Evolutionary conservation across 352 stramenopile species (phyloP).

Genomic region (Globisporangium cylindrosporum): DNA sequence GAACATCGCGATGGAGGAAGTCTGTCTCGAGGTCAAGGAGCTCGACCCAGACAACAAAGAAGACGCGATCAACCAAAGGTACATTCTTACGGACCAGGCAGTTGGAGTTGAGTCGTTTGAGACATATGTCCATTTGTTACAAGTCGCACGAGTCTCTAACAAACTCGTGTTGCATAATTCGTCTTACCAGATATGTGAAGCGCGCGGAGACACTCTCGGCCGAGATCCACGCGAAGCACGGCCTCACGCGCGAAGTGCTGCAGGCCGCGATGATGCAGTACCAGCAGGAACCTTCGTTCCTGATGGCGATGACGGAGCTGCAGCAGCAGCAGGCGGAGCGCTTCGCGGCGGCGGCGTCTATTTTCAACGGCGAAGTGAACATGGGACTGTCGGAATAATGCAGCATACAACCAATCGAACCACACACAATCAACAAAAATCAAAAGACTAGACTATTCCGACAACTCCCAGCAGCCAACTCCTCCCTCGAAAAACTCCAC

Average conservation of each 20-base stretch:
- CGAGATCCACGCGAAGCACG: constrained; percentile 87
- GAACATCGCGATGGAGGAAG: constrained; percentile 87
- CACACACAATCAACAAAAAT: constrained; percentile 4
- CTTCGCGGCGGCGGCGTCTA: constrained; percentile 74
- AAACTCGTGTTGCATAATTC: not conserved
- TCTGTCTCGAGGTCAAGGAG: constrained; percentile 87
- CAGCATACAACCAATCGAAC: constrained; percentile 1
- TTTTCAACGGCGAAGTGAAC: constrained; percentile 90
- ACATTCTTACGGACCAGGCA: not conserved
- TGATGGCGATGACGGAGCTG: constrained; percentile 86
- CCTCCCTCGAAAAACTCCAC: not conserved
- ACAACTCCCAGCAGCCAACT: not conserved
- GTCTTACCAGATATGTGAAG: constrained; percentile 70
- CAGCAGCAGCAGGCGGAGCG: constrained; percentile 85
- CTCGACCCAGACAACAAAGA: constrained; percentile 88
- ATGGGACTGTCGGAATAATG: constrained; percentile 81
- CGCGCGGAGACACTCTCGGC: constrained; percentile 78
- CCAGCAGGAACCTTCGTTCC: constrained; percentile 84
- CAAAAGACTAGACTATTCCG: constrained; percentile 11
- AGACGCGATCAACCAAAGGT: constrained; percentile 84
- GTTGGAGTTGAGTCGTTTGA: not conserved
- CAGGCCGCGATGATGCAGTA: constrained; percentile 92
- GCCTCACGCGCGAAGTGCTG: constrained; percentile 81
- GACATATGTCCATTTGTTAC: not conserved
- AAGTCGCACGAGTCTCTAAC: not conserved